Base-by-base conservation (phyloP, 495 filamentous ascomycete species). In the Hypoxylon trugodes region DNA sequence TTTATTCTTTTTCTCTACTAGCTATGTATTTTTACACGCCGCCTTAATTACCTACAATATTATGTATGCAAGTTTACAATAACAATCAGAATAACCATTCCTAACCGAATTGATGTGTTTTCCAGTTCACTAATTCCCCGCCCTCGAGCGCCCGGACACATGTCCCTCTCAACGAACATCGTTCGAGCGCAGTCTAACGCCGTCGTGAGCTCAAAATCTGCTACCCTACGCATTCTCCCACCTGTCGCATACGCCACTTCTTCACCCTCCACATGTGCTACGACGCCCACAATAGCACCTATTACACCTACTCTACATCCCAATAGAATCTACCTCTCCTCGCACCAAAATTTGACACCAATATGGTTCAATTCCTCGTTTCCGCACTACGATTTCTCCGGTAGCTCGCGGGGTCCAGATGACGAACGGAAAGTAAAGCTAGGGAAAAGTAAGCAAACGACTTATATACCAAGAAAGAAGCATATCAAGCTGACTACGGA, bases 341-440 rank as follows among this genome's bases (percentile, higher is more conserved):
- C 63, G 50, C 59, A 65, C 21, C 59, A 58, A 22, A 45, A 46
- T 24, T 41, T 69, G 16, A 50, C 70, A 10, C 68, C 63, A 16
- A 65, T 71, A 68, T 75, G 73, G 71, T 75, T 75, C 73, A 74
- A 66, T 53, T 59, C 73, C 33, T 72, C 70, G 19, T 55, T 65
- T 13, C 70, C 74, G 13, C 62, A 41, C 6, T 55, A 58, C 54
- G 52, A 71, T 43, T 5, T 58, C 35, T 57, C 52, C 26, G 65
- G 46, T 24, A 60, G 49, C 36, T 38, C 68, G 41, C 72, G 72
- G 54, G 61, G 79, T 1, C 88, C 88, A 6, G 86, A 93, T 21
- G 59, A 70, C 76, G 87, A 95, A 70, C 86, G 94, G 30, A 93
- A 89, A 36, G 69, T 96, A 42, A 94, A 95, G 73, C 87, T 98